Evolutionary conservation across 169 alveolate species (phyloP).

Genomic region (Besnoitia besnoiti): DNA sequence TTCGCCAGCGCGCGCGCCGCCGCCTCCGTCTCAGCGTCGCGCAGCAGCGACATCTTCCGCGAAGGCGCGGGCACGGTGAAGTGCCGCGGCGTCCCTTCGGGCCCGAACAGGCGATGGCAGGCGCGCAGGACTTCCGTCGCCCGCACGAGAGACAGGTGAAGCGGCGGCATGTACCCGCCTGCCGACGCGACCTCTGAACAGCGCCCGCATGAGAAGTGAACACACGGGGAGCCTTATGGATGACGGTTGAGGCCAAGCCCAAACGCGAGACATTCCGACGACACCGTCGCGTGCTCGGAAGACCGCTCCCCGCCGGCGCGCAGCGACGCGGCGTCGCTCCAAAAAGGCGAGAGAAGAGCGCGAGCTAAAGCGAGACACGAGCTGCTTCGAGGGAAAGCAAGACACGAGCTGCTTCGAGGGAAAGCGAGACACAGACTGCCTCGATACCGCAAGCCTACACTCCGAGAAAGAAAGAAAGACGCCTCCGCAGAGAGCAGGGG

Average conservation of each 20-base stretch:
- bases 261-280: no score
- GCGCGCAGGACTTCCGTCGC: neutral
- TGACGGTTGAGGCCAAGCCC: neutral
- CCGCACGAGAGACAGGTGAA: slow-evolving; percentile 33
- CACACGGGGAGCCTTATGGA: neutral
- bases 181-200: slow-evolving; percentile 23
- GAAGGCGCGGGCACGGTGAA: neutral
- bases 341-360: neutral
- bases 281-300: no score
- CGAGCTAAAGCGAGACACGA: no score
- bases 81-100: neutral
- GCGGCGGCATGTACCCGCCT: slow-evolving; percentile 18
- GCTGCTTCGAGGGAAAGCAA: no score
- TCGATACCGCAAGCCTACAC: no score
- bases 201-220: no score
- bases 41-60: neutral
- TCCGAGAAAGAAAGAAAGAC: no score
- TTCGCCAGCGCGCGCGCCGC: neutral
- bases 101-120: neutral
- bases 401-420: no score
- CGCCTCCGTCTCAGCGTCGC: neutral
- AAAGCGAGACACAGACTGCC: no score
- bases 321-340: neutral
- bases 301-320: no score
- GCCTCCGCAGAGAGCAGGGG: no score